A percentile compares a stretch with the other conserved stretches of the same genome.
Evolutionary conservation across 805 yeast genomes (phyloP).

Genomic region (Suhomyces sp.): DNA sequence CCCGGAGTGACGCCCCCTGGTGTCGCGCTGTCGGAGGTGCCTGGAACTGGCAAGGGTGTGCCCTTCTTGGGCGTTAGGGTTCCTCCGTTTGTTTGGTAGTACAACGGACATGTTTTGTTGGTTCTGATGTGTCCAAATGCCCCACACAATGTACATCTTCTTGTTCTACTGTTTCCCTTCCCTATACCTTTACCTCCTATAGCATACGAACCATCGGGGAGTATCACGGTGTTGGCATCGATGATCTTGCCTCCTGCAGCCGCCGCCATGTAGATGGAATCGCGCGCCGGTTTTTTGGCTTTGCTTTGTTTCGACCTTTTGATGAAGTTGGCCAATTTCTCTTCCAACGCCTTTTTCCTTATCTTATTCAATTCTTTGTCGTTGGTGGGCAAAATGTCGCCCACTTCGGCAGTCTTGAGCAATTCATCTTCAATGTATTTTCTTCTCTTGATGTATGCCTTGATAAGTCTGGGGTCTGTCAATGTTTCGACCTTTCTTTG

Average conservation of each 20-base stretch:
- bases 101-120: constrained; percentile 86
- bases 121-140: constrained; percentile 94
- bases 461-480: constrained; percentile 82
- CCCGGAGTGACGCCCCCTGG: neutral
- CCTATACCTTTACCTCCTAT: constrained; percentile 68
- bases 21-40: neutral
- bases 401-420: constrained; percentile 60
- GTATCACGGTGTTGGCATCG: constrained; percentile 41
- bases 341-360: constrained; percentile 72
- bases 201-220: constrained; percentile 44
- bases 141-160: constrained; percentile 94
- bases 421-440: constrained; percentile 58
- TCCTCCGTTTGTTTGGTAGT: constrained; percentile 40
- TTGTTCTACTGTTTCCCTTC: constrained; percentile 66
- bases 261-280: constrained; percentile 37
- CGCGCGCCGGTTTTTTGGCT: constrained; percentile 31
- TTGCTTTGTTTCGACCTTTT: constrained; percentile 49
- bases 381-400: constrained; percentile 70
- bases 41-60: neutral
- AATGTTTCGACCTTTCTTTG: constrained; percentile 78
- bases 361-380: constrained; percentile 82
- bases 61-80: neutral
- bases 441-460: constrained; percentile 74
- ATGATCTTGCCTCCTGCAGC: constrained; percentile 43
- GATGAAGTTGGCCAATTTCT: constrained; percentile 77